Evolutionary conservation across 2,329 filamentous ascomycete genomes (phyloP), one percentile per base, ranked within the genome.

Genomic region (Phialophora tarda): DNA sequence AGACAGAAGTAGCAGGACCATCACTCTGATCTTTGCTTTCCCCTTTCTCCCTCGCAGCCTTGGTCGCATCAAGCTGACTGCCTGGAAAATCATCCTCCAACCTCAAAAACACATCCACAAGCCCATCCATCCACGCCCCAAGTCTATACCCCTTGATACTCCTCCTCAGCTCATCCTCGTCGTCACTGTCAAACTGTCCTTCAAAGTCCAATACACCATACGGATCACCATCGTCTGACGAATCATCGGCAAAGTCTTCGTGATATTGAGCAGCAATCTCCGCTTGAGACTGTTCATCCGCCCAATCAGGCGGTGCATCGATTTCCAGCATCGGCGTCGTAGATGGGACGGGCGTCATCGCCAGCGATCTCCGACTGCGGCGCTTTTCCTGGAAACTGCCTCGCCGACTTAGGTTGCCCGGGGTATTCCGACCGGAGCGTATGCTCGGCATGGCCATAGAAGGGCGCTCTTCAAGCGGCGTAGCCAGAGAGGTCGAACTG

Each of bases 101-200:
- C 54, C 61, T 67, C 63, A 75, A 55, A 50, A 73, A 69, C 54
- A 73, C 68, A 65, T 85, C 84, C 64, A 88, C 84, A 41, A 88
- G 72, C 26, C 81, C 77, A 69, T 88, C 86, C 71, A 88, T 79
- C 81, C 85, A 84, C 10, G 80, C 77, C 0, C 86, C 86, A 4
- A 88, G 74, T 0, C 85, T 84, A 66, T 84, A 86, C 82, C 82
- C n/a, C 79, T 77, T 69, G 83, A 80, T 26, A 79, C 87, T 74
- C 2, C 80, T 77, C 50, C 82, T 82, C 21, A 87, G 75, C 71
- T 86, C 84, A 26, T 80, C 80, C 71, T 87, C 85, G 4, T 82
- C 78, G 12, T 77, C 79, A 48, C 71, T 73, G 21, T 74, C 73
- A 32, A 65, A 64, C 30, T 75, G 76, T 0, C 72, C 75, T 23